A percentile compares a stretch with the other conserved stretches of the same genome.
Evolutionary conservation across 805 yeast genomes (phyloP).

Genomic region (Ogataea methanolica): DNA sequence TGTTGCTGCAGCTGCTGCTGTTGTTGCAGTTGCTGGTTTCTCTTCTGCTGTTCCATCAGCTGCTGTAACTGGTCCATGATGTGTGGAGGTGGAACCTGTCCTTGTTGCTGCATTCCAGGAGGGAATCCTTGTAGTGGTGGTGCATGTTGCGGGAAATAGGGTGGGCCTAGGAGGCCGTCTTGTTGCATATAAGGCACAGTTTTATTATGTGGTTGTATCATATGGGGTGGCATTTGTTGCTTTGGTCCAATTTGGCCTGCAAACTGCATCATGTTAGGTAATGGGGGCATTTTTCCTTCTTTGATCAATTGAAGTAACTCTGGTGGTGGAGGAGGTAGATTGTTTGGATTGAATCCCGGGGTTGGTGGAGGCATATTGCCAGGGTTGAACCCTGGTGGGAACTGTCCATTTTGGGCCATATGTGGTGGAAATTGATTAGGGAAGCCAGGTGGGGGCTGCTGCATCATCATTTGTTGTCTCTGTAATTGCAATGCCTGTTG

Average conservation of each 20-base stretch:
- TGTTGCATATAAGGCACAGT: background rate
- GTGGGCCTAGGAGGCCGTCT: slow-evolving; percentile 2
- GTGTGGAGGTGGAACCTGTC: slow-evolving; percentile 1
- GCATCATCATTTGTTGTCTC: background rate
- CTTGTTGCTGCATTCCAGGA: background rate
- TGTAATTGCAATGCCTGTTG: background rate
- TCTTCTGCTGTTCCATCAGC: background rate
- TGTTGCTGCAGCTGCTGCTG: slow-evolving; percentile 6
- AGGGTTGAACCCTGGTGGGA: slow-evolving; percentile 4
- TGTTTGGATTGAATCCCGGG: slow-evolving; percentile 9
- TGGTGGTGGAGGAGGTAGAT: slow-evolving; percentile 27
- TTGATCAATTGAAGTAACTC: slow-evolving; percentile 22
- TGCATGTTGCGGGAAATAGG: background rate
- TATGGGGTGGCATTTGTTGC: no score
- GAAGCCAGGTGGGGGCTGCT: slow-evolving; percentile 8
- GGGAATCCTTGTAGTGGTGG: background rate
- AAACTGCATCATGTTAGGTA: slow-evolving; percentile 20
- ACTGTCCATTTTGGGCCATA: background rate
- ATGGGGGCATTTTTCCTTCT: slow-evolving; percentile 27
- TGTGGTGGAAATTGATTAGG: background rate
- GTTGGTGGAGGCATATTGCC: slow-evolving; percentile 6
- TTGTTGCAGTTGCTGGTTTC: slow-evolving; percentile 1
- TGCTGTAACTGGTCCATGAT: slow-evolving; percentile 1
- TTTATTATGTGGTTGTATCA: no score
- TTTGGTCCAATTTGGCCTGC: background rate